Evolutionary conservation across 192 early-diverging fungal species (phyloP), one percentile per base, ranked within the genome.

Genomic region (Coemansia aciculifera): DNA sequence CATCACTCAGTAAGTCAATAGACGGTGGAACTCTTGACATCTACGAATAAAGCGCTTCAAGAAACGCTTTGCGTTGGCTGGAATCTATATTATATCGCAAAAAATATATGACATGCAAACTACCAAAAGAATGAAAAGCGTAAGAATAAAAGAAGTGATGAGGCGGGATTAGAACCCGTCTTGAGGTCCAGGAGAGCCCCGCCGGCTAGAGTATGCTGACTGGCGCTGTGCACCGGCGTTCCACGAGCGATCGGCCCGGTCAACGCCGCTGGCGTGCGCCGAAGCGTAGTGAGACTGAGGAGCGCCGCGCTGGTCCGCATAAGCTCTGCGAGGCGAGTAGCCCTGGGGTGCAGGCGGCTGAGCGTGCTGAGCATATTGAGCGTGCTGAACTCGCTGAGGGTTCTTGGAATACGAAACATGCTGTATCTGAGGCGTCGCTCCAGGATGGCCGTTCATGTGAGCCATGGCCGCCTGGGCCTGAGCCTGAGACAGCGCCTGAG

Each of bases 1-100:
- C 1, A 82, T 82, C 29, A 74, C 75, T 9, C 72, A 65, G 23
- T 76, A 72, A 42, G 17, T 7, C 36, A 9, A 21, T 63, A 34
- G 9, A 32, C 23, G 43, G 31, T 46, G 63, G 57, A 34, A 44
- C 19, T 21, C 29, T 23, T 19, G 17, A 19, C 48, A 46, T 0
- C 19, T 46, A 32, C 7, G 27, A 64, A 46, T 43, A 38, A 29
- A 40, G 39, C 13, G 39, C 12, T 12, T 40, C 39, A 59, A 64
- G 15, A 38, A 17, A 13, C 2, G 17, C 13, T 5, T 17, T 5
- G n/a, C 13, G 1, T 40, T 40, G 39, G 39, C 39, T 40, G 2
- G 8, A 15, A 46, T 29, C 19, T 24, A 59, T 27, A 36, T 19
- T 3, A 46, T 7, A 46, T 46, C 19, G 19, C 44, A 5, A 21